Conservation (phyloP, 768 basidiomycete species). For the Amanita molliuscula region DNA sequence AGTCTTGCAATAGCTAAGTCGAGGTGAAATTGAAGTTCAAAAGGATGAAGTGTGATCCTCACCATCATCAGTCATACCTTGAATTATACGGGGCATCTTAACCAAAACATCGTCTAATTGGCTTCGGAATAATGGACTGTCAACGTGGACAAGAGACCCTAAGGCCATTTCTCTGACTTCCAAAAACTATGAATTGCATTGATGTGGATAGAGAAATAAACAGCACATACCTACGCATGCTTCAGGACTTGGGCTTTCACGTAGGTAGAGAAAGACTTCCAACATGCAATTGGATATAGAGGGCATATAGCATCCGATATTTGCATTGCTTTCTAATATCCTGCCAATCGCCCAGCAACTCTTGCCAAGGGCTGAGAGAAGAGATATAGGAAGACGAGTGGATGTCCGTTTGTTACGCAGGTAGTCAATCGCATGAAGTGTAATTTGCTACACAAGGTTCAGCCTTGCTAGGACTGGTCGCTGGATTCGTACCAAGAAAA, state of each 20-base stretch:
- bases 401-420: slow-evolving; percentile 2
- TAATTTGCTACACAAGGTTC: slow-evolving; percentile 14
- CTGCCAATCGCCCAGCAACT: slow-evolving; percentile 18
- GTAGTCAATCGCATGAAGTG: slow-evolving; percentile 13
- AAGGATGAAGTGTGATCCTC: too few relatives aligned
- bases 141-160: slow-evolving; percentile 9
- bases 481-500: background rate
- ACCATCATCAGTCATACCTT: background rate
- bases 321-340: slow-evolving; percentile 6
- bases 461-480: background rate
- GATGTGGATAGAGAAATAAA: background rate
- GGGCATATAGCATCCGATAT: slow-evolving; percentile 10
- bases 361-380: slow-evolving; percentile 17
- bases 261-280: slow-evolving; percentile 18
- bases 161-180: slow-evolving; percentile 23
- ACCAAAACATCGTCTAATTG: background rate
- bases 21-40: background rate
- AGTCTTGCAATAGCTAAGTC: background rate
- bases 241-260: slow-evolving; percentile 8
- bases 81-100: background rate
- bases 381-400: slow-evolving; percentile 5
- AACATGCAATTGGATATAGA: slow-evolving; percentile 19
- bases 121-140: background rate
- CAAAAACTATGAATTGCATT: background rate
- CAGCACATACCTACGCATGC: slow-evolving; percentile 15